Percentiles rank a stretch among this genome's conserved stretches.
These are phyloP conservation scores for Osmozyma mogii DNA, from an alignment of 805 yeast genomes.

Conservation along the genomic window DNA sequence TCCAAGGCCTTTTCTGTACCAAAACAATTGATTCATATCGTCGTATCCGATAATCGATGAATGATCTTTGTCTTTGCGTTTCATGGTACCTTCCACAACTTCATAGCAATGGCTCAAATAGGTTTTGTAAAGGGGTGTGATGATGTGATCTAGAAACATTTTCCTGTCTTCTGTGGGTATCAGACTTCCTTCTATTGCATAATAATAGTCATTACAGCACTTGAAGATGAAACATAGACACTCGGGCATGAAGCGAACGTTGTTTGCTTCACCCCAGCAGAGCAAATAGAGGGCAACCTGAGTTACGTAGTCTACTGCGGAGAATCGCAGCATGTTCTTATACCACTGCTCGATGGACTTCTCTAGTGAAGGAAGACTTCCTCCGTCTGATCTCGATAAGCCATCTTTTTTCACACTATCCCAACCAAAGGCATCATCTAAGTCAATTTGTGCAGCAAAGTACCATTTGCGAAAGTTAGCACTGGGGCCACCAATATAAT, in stretches of 20 bases:
- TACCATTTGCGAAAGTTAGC: conserved; percentile 72
- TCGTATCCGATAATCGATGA: conserved; percentile 73
- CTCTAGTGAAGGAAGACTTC: conserved; percentile 19
- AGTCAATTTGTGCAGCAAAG: conserved; percentile 64
- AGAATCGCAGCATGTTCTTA: conserved; percentile 39
- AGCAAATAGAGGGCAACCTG: conserved; percentile 66
- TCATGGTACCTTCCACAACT: conserved; percentile 34
- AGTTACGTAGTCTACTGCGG: conserved; percentile 46
- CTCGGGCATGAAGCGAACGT: conserved; percentile 81
- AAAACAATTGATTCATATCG: conserved; percentile 81
- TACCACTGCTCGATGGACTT: conserved; percentile 47
- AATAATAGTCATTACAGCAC: conserved; percentile 64
- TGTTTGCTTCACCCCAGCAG: conserved; percentile 90
- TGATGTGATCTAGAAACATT: conserved; percentile 52
- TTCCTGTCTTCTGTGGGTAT: conserved; percentile 22
- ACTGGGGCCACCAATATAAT: conserved; percentile 64
- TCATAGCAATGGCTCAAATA: conserved; percentile 49
- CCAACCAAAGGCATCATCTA: conserved; percentile 41
- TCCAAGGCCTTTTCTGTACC: conserved; percentile 69
- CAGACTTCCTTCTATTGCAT: conserved; percentile 32
- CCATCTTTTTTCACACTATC: conserved; percentile 19
- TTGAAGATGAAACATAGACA: conserved; percentile 79
- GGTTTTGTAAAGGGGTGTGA: conserved; percentile 66
- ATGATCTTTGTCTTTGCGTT: conserved; percentile 63
- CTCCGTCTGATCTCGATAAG: conserved; percentile 7